A percentile compares a stretch with the other conserved stretches of the same genome.
phyloP scores from a whole-genome alignment of 495 filamentous ascomycete species.

The Neurospora sp. region DNA sequence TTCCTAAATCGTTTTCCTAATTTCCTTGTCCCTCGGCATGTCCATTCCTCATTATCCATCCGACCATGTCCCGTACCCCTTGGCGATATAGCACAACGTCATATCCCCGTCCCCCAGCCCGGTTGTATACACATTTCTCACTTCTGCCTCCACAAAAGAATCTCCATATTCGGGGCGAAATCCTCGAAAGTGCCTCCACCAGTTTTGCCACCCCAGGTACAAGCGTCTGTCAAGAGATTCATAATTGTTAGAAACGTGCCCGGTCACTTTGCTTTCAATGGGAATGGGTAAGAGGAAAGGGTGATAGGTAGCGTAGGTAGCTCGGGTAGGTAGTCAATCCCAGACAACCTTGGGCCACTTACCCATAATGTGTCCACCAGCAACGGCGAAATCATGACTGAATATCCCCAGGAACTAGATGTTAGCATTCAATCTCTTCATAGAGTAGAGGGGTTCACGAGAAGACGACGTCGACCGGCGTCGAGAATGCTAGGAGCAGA shows the following conservation, averaged over 20 bases:
- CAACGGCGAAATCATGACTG: neutral
- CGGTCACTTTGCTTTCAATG: neutral
- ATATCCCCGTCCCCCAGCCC: neutral
- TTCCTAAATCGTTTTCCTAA: neutral
- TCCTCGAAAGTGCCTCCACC: neutral
- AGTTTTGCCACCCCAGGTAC: neutral
- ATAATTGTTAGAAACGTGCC: neutral
- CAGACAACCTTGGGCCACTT: neutral
- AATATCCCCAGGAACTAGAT: neutral
- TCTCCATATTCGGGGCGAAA: too few relatives aligned
- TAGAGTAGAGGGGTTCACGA: neutral
- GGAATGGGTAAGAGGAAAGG: neutral
- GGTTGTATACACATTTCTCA: neutral
- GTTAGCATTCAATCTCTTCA: neutral
- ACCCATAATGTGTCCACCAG: neutral
- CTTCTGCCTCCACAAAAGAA: too few relatives aligned
- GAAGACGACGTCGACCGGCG: neutral
- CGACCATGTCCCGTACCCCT: neutral
- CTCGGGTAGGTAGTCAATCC: neutral
- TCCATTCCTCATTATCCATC: neutral
- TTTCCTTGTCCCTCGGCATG: neutral
- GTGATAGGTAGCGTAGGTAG: neutral
- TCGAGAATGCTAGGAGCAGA: neutral
- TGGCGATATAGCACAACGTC: neutral
- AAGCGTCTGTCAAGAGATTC: neutral